These are phyloP conservation scores for Globisporangium megalacanthum DNA, from an alignment of 352 stramenopile genomes.

Conservation along the genomic window DNA sequence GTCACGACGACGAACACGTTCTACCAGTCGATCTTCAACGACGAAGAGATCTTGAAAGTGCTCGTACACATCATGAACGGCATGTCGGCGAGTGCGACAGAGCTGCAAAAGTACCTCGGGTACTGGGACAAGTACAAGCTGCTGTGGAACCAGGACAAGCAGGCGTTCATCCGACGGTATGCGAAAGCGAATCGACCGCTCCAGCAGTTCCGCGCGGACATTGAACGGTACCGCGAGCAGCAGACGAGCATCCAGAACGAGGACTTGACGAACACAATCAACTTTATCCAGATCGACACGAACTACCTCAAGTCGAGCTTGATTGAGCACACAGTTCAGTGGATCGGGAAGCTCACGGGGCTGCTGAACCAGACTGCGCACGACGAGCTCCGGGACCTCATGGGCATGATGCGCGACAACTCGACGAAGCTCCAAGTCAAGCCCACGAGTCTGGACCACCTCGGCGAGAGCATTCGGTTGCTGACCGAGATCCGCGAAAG, in stretches of 20 bases:
- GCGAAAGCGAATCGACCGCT: constrained; percentile 92
- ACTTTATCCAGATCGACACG: constrained; percentile 95
- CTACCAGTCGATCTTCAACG: constrained; percentile 93
- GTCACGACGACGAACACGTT: constrained; percentile 54
- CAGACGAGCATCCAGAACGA: constrained; percentile 91
- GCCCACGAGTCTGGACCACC: constrained; percentile 86
- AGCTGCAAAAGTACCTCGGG: constrained; percentile 93
- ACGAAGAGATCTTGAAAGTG: constrained; percentile 95
- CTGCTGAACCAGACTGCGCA: constrained; percentile 90
- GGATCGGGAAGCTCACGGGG: constrained; percentile 90
- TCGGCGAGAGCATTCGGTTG: constrained; percentile 89
- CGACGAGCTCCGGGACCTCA: constrained; percentile 81
- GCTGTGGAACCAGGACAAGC: constrained; percentile 93
- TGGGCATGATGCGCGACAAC: constrained; percentile 87
- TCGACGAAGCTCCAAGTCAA: constrained; percentile 78
- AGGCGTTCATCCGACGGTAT: constrained; percentile 94
- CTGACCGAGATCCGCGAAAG: constrained; percentile 86
- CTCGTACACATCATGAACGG: constrained; percentile 96
- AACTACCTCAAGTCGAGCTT: constrained; percentile 90
- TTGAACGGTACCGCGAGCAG: constrained; percentile 88
- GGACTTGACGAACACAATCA: constrained; percentile 90
- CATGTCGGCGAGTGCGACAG: constrained; percentile 90
- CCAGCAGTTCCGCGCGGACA: constrained; percentile 91
- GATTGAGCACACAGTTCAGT: constrained; percentile 91
- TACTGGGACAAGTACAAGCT: constrained; percentile 95